Evolutionary conservation across 2,329 filamentous ascomycete genomes (phyloP), one percentile per base, ranked within the genome.

Genomic region (Leptosphaerulina australis): DNA sequence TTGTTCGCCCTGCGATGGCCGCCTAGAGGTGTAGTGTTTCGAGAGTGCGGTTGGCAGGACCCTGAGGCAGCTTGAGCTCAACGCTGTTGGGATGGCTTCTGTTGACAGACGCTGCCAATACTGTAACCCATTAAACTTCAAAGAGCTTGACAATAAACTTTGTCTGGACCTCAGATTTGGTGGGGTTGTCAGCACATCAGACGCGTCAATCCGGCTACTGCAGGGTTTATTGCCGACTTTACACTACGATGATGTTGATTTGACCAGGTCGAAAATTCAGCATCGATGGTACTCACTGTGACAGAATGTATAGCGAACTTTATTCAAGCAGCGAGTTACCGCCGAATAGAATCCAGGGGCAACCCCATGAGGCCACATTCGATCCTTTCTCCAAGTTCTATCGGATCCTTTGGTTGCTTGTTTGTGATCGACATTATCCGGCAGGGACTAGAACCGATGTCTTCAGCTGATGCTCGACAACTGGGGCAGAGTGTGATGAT

Each of bases 401-500:
- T 43, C 26, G 21, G 31, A 31, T 15, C 33, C 31, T 37, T 26
- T 43, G 21, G n/a, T 51, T 30, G 36, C 18, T 25, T 18, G 18
- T 43, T 36, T 46, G 22, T 51, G 48, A 51, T 51, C 41, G 48
- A 46, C 41, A 51, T 46, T 46, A 36, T 30, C 6, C 35, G 37
- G 48, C 41, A 51, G 31, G 39, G 25, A 31, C 37, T 46, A 51
- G 41, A 22, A 30, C 37, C 24, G 36, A 24, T 10, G 25, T 33
- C 25, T 14, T 11, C 25, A 31, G 37, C 38, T 30, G 41, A 24
- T 21, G 48, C 24, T 30, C 30, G 40, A 40, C 40, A 22, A 40
- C 22, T 30, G 14, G 25, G 11, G 35, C 20, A 15, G 11, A 34
- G 35, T 37, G 12, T 45, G 25, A 36, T n/a, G n/a, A n/a, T n/a